A percentile compares a stretch with the other conserved stretches of the same genome.
phyloP scores from a whole-genome alignment of 2,329 filamentous ascomycete genomes.

The Colletotrichum navitas region DNA sequence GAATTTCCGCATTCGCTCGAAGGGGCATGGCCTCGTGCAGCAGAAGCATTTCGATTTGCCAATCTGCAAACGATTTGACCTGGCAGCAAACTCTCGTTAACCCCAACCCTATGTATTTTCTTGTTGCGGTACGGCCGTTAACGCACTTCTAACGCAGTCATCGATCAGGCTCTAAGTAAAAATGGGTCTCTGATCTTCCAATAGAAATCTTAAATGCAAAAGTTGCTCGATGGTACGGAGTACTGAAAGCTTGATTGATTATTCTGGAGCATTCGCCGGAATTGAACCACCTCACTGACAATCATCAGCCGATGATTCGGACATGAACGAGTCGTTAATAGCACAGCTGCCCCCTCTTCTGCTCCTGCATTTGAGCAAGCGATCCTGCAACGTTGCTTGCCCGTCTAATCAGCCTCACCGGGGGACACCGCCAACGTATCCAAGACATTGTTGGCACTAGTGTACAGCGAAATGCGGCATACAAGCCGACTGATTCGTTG shows the following conservation, averaged over 20 bases:
- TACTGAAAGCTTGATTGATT: background rate
- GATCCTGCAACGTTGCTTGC: background rate
- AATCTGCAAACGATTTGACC: background rate
- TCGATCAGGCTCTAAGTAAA: too few relatives aligned
- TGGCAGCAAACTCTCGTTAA: too few relatives aligned
- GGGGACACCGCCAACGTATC: background rate
- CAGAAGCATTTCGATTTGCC: background rate
- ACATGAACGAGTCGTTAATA: background rate
- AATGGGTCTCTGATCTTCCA: background rate
- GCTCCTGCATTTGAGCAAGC: background rate
- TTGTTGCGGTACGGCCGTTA: too few relatives aligned
- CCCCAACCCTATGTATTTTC: too few relatives aligned
- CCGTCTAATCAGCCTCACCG: background rate
- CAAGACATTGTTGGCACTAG: background rate
- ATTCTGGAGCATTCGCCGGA: background rate
- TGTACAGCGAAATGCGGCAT: background rate
- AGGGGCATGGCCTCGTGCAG: background rate
- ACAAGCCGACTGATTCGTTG: conserved; percentile 12
- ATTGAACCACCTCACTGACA: background rate
- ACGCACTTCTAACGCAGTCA: too few relatives aligned
- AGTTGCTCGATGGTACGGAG: too few relatives aligned
- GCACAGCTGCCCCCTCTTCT: background rate
- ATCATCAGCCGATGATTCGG: background rate
- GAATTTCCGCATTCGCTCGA: background rate
- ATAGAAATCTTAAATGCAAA: background rate